Evolutionary conservation across 108 stramenopile species (phyloP).

Genomic region (Cyclotella cryptica): DNA sequence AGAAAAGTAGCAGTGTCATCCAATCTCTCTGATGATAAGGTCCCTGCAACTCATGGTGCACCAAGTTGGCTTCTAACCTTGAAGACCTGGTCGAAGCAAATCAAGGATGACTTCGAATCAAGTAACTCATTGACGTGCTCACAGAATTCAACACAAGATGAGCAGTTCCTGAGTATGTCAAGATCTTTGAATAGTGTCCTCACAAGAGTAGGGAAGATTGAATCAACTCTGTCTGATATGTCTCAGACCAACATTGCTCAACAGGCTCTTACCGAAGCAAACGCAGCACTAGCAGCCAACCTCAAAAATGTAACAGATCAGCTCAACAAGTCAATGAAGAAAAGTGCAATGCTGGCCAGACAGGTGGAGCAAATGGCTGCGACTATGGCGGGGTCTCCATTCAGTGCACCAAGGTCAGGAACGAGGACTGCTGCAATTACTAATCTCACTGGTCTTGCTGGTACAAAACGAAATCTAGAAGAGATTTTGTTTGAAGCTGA

Average conservation of each 20-base stretch:
- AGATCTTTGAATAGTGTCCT: not conserved
- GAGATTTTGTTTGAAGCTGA: no score
- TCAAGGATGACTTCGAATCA: slow-evolving; percentile 4
- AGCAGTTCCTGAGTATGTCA: not conserved
- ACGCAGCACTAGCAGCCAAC: not conserved
- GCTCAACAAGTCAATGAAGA: not conserved
- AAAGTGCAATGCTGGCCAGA: not conserved
- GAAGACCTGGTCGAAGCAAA: slow-evolving; percentile 10
- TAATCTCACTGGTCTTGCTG: no score
- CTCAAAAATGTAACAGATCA: not conserved
- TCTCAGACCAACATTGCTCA: not conserved
- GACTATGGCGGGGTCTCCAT: no score
- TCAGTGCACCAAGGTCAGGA: no score
- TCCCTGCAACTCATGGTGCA: slow-evolving; percentile 2
- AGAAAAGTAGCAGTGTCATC: slow-evolving; percentile 4
- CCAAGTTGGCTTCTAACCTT: not conserved
- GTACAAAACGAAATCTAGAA: no score
- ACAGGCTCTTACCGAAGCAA: slow-evolving; percentile 1
- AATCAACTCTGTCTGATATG: not conserved
- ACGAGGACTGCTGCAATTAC: no score
- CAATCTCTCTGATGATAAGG: not conserved
- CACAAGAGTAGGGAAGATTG: not conserved
- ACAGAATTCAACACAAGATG: not conserved
- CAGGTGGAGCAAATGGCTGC: not conserved
- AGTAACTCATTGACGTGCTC: not conserved